These are phyloP conservation scores for Papiliotrema terrestris DNA, from an alignment of 1,284 basidiomycete species.

Conservation along the genomic window DNA sequence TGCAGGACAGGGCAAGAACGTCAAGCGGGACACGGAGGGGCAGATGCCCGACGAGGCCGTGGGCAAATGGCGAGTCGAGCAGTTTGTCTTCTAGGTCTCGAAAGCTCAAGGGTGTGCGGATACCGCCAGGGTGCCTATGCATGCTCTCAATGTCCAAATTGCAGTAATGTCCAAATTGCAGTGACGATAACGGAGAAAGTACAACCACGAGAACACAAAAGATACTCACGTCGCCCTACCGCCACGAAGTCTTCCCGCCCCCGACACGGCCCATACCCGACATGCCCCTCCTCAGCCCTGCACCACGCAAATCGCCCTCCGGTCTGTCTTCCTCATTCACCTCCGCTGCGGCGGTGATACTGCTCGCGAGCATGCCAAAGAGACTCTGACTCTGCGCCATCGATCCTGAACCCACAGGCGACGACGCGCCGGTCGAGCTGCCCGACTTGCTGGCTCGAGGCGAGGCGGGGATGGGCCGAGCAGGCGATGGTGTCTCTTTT, in stretches of 20 bases:
- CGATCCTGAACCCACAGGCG: constrained; percentile 7
- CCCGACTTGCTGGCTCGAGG: background rate
- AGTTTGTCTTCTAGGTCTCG: constrained; percentile 35
- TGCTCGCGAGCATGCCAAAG: constrained; percentile 5
- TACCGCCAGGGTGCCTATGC: background rate
- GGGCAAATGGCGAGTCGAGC: constrained; percentile 45
- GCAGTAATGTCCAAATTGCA: no score
- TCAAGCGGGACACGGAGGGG: constrained; percentile 3
- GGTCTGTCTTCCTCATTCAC: constrained; percentile 6
- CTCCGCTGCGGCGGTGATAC: constrained; percentile 3
- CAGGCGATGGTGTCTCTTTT: constrained; percentile 9
- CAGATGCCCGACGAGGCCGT: constrained; percentile 32
- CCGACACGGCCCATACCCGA: constrained; percentile 3
- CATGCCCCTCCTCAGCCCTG: constrained; percentile 11
- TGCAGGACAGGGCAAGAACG: constrained; percentile 6
- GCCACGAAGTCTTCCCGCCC: no score
- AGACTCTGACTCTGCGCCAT: constrained; percentile 4
- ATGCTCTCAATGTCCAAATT: background rate
- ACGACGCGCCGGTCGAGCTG: background rate
- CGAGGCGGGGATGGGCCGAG: constrained; percentile 15
- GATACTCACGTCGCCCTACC: no score
- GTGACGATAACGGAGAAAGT: no score
- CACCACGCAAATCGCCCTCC: constrained; percentile 1
- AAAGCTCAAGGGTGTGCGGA: no score
- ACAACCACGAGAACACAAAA: no score